Base-by-base conservation (phyloP, 176 grass and related monocot species). In the Puccinellia tenuiflora region DNA sequence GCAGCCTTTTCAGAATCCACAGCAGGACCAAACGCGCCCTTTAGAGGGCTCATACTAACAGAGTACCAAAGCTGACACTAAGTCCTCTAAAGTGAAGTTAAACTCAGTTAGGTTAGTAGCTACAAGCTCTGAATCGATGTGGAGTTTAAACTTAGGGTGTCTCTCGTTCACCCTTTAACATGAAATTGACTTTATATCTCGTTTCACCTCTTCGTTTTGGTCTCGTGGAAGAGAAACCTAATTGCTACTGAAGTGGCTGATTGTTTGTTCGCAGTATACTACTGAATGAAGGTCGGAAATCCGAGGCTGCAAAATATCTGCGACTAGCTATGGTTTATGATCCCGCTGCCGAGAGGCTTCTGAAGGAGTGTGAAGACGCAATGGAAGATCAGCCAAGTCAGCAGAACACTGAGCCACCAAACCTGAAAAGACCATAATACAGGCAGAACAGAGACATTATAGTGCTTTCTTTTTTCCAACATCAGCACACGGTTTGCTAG, bases 281-380 rank as follows among this genome's bases (percentile, higher is more conserved):
- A 53, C 82, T 77, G 70, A 51, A 75, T 61, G 88, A 94, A 87
- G 95, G 92, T 1, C 80, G 90, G 59, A 89, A 79, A 42, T 91
- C 95, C 9, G 95, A 97, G 80, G 95, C 95, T 91, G 64, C 76
- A 17, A 90, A 92, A 57, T 89, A 94, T 46, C 61, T 97, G 54
- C 73, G 57, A 22, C 86, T 81, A 56, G 94, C 75, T 60, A 83
- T 68, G 56, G 71, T 84, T 81, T 97, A 97, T 79, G 94, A 97
- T 85, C 94, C 94, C 40, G 37, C 31, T 26, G 69, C 81, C 65
- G 61, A 87, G 79, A 83, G 43, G 30, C 79, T 82, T 75, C n/a
- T 92, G 14, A 91, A 92, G 71, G 86, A 97, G 87, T 94, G 92
- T 5, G 90, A 94, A 72, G 92, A 92, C 29, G 51, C 54, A 71